Evolutionary conservation across 2,329 filamentous ascomycete genomes (phyloP).

Genomic region (Fusarium equiseti): DNA sequence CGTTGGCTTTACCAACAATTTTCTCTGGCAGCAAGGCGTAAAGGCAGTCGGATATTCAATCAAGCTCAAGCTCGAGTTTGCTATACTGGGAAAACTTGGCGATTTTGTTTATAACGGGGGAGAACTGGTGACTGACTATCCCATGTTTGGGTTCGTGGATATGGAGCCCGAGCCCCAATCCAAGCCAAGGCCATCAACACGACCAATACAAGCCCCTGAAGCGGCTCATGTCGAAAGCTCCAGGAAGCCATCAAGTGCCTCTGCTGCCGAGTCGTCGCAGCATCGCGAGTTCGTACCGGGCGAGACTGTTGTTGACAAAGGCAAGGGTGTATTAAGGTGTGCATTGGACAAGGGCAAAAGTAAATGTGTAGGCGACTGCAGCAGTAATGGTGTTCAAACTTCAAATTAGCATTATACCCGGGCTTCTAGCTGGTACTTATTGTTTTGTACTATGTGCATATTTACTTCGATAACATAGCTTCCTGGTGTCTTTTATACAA

Average conservation of each 20-base stretch:
- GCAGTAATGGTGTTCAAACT: background rate
- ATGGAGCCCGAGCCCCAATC: constrained; percentile 26
- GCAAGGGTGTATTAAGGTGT: constrained; percentile 17
- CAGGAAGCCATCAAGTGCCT: constrained; percentile 21
- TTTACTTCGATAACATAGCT: background rate
- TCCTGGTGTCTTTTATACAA: background rate
- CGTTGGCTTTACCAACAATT: constrained; percentile 50
- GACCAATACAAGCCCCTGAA: background rate
- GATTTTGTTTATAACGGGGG: constrained; percentile 50
- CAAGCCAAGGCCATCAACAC: background rate
- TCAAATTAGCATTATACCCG: constrained; percentile 26
- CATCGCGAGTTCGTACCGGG: constrained; percentile 3
- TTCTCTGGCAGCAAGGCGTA: constrained; percentile 51
- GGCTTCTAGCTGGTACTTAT: background rate
- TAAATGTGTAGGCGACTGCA: constrained; percentile 16
- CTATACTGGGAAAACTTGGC: constrained; percentile 52
- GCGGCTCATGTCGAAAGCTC: constrained; percentile 4
- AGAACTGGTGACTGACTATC: constrained; percentile 19
- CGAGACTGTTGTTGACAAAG: background rate
- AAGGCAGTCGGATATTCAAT: constrained; percentile 53
- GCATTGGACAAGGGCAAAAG: constrained; percentile 16
- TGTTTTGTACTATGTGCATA: background rate
- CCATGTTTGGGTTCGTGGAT: constrained; percentile 36
- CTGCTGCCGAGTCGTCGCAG: constrained; percentile 10
- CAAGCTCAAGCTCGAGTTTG: constrained; percentile 55